Percentiles rank a stretch among this genome's conserved stretches.
Conservation (phyloP, 2,329 filamentous ascomycete genomes). For the Neonectria coccinea region DNA sequence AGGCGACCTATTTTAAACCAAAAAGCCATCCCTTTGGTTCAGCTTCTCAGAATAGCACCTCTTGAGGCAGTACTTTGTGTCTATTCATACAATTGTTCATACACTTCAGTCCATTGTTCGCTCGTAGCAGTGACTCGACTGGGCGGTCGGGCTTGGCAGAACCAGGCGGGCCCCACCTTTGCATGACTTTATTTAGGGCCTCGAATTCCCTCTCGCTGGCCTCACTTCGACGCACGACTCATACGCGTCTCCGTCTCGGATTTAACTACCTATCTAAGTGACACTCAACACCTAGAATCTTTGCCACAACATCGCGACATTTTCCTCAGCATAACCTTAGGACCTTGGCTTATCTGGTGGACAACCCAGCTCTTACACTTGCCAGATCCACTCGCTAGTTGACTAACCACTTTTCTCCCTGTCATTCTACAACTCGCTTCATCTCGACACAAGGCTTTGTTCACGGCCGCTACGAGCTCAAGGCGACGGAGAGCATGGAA, state of each 20-base stretch:
- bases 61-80: not conserved
- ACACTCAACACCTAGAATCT: not conserved
- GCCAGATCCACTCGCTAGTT: not conserved
- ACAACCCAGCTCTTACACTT: not conserved
- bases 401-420: not conserved
- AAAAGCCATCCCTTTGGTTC: not conserved
- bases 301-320: not conserved
- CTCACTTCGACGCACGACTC: not conserved
- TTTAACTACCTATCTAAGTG: not conserved
- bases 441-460: too few relatives aligned
- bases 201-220: not conserved
- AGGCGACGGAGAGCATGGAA: not conserved
- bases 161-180: not conserved
- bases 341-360: not conserved
- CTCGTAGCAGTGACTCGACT: too few relatives aligned
- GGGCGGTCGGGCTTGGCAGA: not conserved
- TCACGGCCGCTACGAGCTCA: too few relatives aligned
- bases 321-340: not conserved
- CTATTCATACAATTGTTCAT: not conserved
- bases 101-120: not conserved
- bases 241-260: not conserved
- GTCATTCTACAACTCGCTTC: not conserved
- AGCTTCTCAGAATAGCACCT: not conserved
- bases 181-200: not conserved
- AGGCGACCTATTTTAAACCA: not conserved